phyloP scores from a whole-genome alignment of 768 basidiomycete species.

The Russula earlei region DNA sequence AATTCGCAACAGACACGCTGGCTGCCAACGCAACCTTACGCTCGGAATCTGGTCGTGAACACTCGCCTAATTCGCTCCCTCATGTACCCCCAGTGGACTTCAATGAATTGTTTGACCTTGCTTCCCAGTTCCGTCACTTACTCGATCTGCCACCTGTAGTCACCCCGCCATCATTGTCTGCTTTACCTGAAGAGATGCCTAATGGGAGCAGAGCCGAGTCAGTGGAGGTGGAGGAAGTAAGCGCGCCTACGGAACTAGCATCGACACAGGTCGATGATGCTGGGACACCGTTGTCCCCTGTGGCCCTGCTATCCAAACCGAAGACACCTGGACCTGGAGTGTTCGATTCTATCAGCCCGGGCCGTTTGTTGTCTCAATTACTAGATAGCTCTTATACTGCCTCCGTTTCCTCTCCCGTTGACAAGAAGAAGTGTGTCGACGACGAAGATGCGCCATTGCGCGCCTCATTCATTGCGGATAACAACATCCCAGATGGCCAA shows the following conservation, averaged over 20 bases:
- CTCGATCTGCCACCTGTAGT: conserved; percentile 16
- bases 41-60: background rate
- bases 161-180: conserved; percentile 2
- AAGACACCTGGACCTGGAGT: conserved; percentile 2
- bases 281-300: conserved; percentile 5
- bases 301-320: conserved; percentile 13
- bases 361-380: conserved; percentile 13
- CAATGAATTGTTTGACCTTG: conserved; percentile 19
- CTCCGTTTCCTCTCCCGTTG: conserved; percentile 2
- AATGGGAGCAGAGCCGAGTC: background rate
- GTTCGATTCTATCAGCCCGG: conserved; percentile 11
- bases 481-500: conserved; percentile 68
- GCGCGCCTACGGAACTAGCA: conserved; percentile 11
- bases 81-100: conserved; percentile 19
- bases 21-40: background rate
- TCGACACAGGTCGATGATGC: conserved; percentile 8
- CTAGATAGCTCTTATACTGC: conserved; percentile 8
- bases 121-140: conserved; percentile 20
- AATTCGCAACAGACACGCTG: background rate
- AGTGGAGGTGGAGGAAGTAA: background rate
- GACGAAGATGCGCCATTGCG: conserved; percentile 28
- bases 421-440: background rate
- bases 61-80: conserved; percentile 10
- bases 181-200: background rate
- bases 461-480: conserved; percentile 53